A percentile compares a stretch with the other conserved stretches of the same genome.
Evolutionary conservation across 2,329 filamentous ascomycete species (phyloP).

Genomic region (Tolypocladium guangdongense): DNA sequence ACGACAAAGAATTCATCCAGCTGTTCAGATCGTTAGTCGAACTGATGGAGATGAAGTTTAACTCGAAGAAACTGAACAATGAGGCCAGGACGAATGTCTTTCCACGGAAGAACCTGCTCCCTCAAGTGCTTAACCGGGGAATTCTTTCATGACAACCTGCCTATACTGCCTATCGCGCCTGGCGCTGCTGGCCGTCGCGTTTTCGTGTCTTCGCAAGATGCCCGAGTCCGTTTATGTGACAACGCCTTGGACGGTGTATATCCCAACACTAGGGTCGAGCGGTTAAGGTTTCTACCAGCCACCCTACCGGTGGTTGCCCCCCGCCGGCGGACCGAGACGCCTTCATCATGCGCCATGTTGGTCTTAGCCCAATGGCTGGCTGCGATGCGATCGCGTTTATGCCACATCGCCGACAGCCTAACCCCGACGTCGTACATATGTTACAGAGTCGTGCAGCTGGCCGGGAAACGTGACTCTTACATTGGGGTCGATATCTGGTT

Average conservation of each 20-base stretch:
- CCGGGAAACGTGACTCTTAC: too few relatives aligned
- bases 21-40: neutral
- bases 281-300: neutral
- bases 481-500: too few relatives aligned
- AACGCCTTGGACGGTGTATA: neutral
- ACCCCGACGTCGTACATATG: too few relatives aligned
- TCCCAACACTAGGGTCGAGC: neutral
- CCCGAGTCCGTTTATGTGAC: neutral
- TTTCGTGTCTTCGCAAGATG: neutral
- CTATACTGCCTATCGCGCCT: neutral
- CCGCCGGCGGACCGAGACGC: too few relatives aligned
- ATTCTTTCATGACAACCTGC: neutral
- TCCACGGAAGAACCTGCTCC: neutral
- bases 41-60: neutral
- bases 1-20: neutral
- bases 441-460: too few relatives aligned
- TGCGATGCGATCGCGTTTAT: too few relatives aligned
- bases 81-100: neutral
- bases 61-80: neutral
- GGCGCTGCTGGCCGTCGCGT: neutral
- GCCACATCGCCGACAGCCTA: too few relatives aligned
- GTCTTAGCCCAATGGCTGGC: too few relatives aligned
- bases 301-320: too few relatives aligned
- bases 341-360: too few relatives aligned
- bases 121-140: neutral